Evolutionary conservation across 1,139 yeast genomes (phyloP), one percentile per base, ranked within the genome.

Genomic region (Arxiozyma heterogenica): DNA sequence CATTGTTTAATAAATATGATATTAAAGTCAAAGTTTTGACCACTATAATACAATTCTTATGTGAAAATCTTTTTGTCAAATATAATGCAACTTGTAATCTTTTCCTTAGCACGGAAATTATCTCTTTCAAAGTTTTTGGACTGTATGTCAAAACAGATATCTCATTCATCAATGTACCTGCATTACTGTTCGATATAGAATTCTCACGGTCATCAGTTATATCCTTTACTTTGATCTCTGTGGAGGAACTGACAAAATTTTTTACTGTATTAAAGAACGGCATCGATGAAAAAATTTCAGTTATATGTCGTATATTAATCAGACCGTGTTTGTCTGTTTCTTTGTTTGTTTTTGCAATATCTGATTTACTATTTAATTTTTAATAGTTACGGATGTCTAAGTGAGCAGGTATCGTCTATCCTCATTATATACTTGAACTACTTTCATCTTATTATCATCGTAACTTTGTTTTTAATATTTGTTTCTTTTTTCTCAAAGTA

Each of bases 151-250:
- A 53, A 1, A 66, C 64, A n/a, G 68, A 64, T 9, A 67, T 63
- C 53, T 67, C 70, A 56, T 62, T 66, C 70, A 67, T 67, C 42
- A 67, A 53, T 5, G 71, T 60, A 15, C 68, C 69, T 3, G 67
- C 66, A 8, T 68, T 66, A 38, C 69, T 68, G 22, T 57, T 53
- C 20, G 49, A 55, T 12, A 49, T 41, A 7, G 51, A 30, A 44
- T 47, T 47, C 49, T 65, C 70, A 53, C 62, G 58, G 27, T 66
- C 70, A 58, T 66, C 66, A 7, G 70, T 67, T 6, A 68, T 68
- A 25, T 60, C 61, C 53, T 55, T 62, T 11, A 64, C 66, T 54
- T 66, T 67, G 12, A 59, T 46, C 51, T 65, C 68, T 6, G 70
- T 66, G 9, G 66, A 51, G 3, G 66, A 61, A 49, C 59, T 63